Evolutionary conservation across 441 rosid species (phyloP).

Genomic region (Bocquillonia castaneifolia): DNA sequence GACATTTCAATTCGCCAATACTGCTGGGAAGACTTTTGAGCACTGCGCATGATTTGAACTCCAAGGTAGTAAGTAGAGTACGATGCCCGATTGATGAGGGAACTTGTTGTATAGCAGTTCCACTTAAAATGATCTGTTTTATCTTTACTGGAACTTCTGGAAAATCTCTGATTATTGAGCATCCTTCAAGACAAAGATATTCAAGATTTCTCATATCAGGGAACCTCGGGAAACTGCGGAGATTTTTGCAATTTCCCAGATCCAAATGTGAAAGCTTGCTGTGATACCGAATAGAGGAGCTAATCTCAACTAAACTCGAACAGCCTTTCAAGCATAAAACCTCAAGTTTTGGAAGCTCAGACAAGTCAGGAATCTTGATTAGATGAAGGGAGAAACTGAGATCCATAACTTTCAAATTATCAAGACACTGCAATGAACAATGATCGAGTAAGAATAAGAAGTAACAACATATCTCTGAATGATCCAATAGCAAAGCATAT

Average conservation of each 20-base stretch:
- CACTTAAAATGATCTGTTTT: background rate
- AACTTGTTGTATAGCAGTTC: background rate
- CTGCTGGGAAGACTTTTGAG: slow-evolving; percentile 3
- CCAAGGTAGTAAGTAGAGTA: background rate
- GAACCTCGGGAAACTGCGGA: background rate
- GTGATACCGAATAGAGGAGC: background rate
- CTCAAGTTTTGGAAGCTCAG: slow-evolving; percentile 5
- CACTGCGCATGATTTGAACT: background rate
- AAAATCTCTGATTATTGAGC: background rate
- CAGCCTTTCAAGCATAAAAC: background rate
- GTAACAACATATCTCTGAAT: background rate
- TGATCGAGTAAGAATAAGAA: background rate
- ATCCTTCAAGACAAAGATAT: background rate
- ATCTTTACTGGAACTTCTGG: background rate
- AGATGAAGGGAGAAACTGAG: slow-evolving; percentile 1
- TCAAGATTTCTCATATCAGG: background rate
- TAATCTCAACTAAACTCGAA: background rate
- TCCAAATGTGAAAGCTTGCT: slow-evolving; percentile 2
- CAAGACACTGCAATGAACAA: background rate
- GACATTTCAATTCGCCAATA: slow-evolving; percentile 12
- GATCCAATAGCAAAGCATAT: background rate
- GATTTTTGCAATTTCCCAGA: slow-evolving; percentile 7
- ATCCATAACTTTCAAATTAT: slow-evolving; percentile 2
- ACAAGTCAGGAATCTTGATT: slow-evolving; percentile 9
- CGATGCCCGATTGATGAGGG: background rate